These are phyloP conservation scores for Boletellus ananas DNA, from an alignment of 768 basidiomycete species.

Conservation along the genomic window DNA sequence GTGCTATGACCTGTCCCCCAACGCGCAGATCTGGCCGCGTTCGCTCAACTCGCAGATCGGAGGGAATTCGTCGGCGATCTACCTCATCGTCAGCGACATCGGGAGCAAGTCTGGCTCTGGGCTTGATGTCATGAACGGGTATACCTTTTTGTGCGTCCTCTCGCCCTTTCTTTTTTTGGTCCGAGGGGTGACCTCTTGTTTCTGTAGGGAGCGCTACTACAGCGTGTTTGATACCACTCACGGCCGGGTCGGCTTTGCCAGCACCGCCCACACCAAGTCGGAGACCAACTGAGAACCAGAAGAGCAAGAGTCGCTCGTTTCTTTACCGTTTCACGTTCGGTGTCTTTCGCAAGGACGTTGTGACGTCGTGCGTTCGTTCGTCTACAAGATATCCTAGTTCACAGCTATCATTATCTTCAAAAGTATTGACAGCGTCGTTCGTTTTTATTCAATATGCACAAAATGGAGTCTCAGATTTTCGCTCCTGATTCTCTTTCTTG, in stretches of 20 bases:
- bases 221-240: not conserved
- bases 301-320: too few species aligned
- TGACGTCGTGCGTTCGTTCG: too few species aligned
- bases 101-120: not conserved
- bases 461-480: too few species aligned
- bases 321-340: too few species aligned
- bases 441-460: too few species aligned
- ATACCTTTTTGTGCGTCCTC: not conserved
- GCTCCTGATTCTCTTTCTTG: too few species aligned
- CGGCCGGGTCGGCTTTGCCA: not conserved
- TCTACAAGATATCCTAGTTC: too few species aligned
- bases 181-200: too few species aligned
- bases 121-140: not conserved
- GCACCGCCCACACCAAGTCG: not conserved
- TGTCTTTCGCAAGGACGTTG: too few species aligned
- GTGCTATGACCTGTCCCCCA: not conserved
- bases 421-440: too few species aligned
- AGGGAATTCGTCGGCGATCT: not conserved
- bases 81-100: not conserved
- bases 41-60: not conserved
- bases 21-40: not conserved
- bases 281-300: not conserved
- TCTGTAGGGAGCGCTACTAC: not conserved
- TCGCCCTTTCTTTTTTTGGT: not conserved
- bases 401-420: too few species aligned